Conservation (phyloP, 1,139 yeast genomes). For the Protomyces inundatus region DNA sequence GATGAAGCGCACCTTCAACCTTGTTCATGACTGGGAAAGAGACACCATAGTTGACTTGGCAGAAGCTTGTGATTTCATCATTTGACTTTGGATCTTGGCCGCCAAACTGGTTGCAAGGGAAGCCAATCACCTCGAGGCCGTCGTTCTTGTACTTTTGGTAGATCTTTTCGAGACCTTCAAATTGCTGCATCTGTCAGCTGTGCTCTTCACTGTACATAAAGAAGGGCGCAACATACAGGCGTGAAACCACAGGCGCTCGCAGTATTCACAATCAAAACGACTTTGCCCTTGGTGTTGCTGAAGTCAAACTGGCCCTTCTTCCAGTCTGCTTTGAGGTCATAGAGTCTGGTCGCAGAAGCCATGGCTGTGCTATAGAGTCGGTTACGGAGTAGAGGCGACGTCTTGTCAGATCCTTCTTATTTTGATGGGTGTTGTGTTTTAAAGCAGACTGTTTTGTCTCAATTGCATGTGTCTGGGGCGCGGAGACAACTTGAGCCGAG, state of each 20-base stretch:
- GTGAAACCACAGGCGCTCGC: constrained; percentile 62
- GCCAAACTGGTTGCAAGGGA: constrained; percentile 91
- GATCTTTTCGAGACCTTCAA: constrained; percentile 73
- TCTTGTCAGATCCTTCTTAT: not conserved
- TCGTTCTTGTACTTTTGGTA: constrained; percentile 70
- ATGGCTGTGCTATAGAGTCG: not conserved
- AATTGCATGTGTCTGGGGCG: too few relatives aligned
- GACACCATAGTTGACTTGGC: constrained; percentile 49
- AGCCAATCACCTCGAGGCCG: constrained; percentile 76
- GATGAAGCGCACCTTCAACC: constrained; percentile 45
- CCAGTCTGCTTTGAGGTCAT: constrained; percentile 41
- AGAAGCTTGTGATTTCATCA: constrained; percentile 58
- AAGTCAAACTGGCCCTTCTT: constrained; percentile 63
- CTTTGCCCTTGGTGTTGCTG: constrained; percentile 72
- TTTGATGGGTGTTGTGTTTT: too few relatives aligned
- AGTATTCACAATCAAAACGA: constrained; percentile 80
- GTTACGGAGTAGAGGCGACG: not conserved
- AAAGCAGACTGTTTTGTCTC: too few relatives aligned
- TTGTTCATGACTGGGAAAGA: constrained; percentile 78
- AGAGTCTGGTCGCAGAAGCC: constrained; percentile 25
- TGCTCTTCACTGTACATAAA: constrained; percentile 28
- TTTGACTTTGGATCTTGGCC: constrained; percentile 76
- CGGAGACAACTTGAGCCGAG: too few relatives aligned
- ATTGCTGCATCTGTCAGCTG: constrained; percentile 46
- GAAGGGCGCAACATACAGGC: not conserved